Percentiles rank a stretch among this genome's conserved stretches.
Evolutionary conservation across 305 asterid species (phyloP).

Genomic region (Euphrasia arctica): DNA sequence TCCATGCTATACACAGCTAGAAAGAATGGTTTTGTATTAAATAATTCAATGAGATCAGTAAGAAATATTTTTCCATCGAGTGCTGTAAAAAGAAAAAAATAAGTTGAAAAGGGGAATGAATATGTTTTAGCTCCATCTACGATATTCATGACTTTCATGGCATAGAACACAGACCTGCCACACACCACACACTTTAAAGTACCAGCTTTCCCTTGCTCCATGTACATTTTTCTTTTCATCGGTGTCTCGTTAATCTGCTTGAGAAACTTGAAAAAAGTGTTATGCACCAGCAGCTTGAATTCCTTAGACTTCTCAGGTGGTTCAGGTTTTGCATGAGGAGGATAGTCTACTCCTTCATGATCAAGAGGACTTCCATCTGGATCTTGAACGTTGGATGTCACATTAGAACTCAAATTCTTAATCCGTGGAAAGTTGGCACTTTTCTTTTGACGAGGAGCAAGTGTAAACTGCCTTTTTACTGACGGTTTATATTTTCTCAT

Average conservation of each 20-base stretch:
- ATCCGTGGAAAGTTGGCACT: constrained; percentile 46
- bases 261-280: constrained; percentile 53
- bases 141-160: constrained; percentile 30
- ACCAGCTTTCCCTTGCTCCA: constrained; percentile 44
- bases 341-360: constrained; percentile 35
- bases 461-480: constrained; percentile 47
- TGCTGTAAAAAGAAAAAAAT: constrained; percentile 27
- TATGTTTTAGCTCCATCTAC: constrained; percentile 33
- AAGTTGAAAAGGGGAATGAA: constrained; percentile 32
- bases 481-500: constrained; percentile 40
- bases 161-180: constrained; percentile 64
- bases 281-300: constrained; percentile 59
- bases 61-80: constrained; percentile 26
- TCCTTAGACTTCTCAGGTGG: constrained; percentile 61
- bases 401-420: constrained; percentile 33
- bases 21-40: constrained; percentile 22
- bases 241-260: constrained; percentile 51
- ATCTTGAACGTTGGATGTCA: constrained; percentile 26
- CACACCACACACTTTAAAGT: constrained; percentile 59
- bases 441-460: constrained; percentile 37
- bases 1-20: not conserved
- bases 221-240: constrained; percentile 42
- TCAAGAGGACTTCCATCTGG: constrained; percentile 29
- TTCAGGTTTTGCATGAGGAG: constrained; percentile 35
- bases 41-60: constrained; percentile 28